Percentiles rank a stretch among this genome's conserved stretches.
Conservation (phyloP, 306 rosid genomes). For the Alnus rubra region DNA sequence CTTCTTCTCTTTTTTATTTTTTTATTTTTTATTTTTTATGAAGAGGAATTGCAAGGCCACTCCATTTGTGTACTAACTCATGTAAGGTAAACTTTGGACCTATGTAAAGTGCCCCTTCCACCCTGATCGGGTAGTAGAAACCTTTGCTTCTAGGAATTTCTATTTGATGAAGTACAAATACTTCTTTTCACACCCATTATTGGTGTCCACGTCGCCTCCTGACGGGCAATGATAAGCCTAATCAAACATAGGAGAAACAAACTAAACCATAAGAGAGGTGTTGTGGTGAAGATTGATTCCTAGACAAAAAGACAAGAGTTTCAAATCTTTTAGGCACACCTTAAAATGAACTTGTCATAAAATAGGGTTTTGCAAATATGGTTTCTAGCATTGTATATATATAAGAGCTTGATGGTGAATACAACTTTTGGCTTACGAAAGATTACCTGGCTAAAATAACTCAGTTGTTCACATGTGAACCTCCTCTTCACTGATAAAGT, state of each 20-base stretch:
- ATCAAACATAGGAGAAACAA: constrained; percentile 28
- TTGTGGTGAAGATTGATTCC: neutral
- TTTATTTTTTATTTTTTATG: too few relatives aligned
- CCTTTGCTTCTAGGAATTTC: constrained; percentile 94
- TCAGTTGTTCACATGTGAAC: constrained; percentile 86
- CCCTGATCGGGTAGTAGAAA: constrained; percentile 7
- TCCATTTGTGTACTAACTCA: too few relatives aligned
- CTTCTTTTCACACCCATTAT: constrained; percentile 66
- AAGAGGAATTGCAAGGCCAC: too few relatives aligned
- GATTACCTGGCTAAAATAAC: constrained; percentile 80
- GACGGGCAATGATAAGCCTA: constrained; percentile 81
- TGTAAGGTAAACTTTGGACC: too few relatives aligned
- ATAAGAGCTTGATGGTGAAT: constrained; percentile 13
- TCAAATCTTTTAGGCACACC: neutral
- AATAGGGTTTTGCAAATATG: too few relatives aligned
- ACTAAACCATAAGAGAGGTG: neutral
- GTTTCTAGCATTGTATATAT: neutral
- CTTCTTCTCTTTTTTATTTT: too few relatives aligned
- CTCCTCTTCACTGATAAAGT: constrained; percentile 85
- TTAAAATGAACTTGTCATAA: neutral
- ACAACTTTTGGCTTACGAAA: constrained; percentile 4
- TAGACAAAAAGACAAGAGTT: neutral
- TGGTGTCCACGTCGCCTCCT: constrained; percentile 46
- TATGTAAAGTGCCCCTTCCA: too few relatives aligned
- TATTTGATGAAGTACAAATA: constrained; percentile 78